Evolutionary conservation across 192 early-diverging fungal species (phyloP).

Genomic region (Coemansia sp.): DNA sequence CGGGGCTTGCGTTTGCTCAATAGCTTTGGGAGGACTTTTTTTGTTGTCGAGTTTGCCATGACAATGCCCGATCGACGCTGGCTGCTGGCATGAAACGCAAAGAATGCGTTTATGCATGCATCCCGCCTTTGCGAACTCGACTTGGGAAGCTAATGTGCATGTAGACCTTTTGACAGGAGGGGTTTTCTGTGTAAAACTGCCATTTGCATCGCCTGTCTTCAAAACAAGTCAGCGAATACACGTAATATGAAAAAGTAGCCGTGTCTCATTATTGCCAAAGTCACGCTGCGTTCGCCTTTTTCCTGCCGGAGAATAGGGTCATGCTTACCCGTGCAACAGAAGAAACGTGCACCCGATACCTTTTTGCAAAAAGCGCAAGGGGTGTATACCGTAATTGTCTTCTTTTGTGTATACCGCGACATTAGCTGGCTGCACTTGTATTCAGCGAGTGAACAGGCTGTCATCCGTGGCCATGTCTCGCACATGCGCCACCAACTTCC

Average conservation of each 20-base stretch:
- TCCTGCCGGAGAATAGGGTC: background rate
- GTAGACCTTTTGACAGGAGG: background rate
- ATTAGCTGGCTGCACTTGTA: background rate
- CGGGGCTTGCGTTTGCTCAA: background rate
- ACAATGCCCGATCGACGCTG: background rate
- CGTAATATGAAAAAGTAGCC: background rate
- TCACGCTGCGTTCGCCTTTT: background rate
- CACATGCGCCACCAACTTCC: conserved; percentile 9
- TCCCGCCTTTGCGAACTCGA: conserved; percentile 3
- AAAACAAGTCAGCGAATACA: background rate
- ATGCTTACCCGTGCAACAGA: background rate
- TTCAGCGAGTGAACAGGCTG: conserved; percentile 2
- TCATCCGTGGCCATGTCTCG: background rate
- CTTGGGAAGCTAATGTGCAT: background rate
- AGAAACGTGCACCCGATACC: background rate
- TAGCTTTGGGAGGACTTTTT: background rate
- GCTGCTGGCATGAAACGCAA: background rate
- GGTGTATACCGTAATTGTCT: background rate
- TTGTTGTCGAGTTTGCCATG: conserved; percentile 1
- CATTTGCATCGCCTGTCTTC: background rate
- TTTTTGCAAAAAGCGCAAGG: background rate
- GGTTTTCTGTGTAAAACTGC: background rate
- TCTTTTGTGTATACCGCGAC: background rate
- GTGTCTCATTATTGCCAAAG: background rate
- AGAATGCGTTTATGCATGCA: background rate